A percentile compares a stretch with the other conserved stretches of the same genome.
phyloP scores from a whole-genome alignment of 2,329 filamentous ascomycete species.

The Fusarium caatingaense region DNA sequence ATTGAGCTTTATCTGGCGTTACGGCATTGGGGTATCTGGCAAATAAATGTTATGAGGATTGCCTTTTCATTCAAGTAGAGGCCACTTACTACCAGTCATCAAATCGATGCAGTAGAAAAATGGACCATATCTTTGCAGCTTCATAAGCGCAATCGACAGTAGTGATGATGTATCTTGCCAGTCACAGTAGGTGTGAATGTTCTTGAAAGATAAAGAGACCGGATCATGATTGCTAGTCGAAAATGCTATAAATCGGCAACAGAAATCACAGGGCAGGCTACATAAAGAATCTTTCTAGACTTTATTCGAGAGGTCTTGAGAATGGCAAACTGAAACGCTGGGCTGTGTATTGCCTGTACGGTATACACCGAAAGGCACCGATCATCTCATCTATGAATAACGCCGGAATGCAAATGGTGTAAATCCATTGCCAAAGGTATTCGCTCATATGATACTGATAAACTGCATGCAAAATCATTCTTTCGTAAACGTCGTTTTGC shows the following conservation, averaged over 20 bases:
- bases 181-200: neutral
- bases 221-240: neutral
- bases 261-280: neutral
- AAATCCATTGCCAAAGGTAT: slow-evolving; percentile 5
- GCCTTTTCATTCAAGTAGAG: slow-evolving; percentile 3
- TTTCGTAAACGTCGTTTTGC: slow-evolving; percentile 18
- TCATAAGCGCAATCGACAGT: neutral
- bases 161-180: neutral
- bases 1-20: slow-evolving; percentile 38
- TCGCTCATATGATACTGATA: slow-evolving; percentile 22
- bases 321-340: neutral
- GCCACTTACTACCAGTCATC: neutral
- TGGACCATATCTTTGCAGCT: neutral
- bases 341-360: slow-evolving; percentile 19
- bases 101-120: neutral
- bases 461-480: slow-evolving; percentile 15
- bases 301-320: neutral
- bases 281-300: neutral
- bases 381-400: slow-evolving; percentile 27
- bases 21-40: slow-evolving; percentile 19
- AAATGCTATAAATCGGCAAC: neutral
- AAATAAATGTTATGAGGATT: slow-evolving; percentile 9
- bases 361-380: slow-evolving; percentile 7
- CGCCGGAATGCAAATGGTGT: slow-evolving; percentile 21
- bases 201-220: neutral